Conservation (phyloP, 495 filamentous ascomycete species). For the Aspergillus wentii region DNA sequence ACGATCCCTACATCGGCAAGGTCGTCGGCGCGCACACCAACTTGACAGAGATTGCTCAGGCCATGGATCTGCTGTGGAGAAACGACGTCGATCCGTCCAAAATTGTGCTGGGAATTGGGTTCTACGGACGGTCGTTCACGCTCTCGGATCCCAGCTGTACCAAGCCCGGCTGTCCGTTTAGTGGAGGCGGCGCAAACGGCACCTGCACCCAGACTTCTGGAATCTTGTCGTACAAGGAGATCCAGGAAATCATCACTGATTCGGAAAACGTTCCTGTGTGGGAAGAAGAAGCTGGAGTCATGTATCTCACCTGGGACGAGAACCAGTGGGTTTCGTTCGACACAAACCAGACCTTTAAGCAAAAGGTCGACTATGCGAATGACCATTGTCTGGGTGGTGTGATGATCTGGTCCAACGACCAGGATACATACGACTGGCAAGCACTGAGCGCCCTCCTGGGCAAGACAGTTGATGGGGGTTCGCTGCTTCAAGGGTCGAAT, state of each 20-base stretch:
- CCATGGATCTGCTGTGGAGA: constrained; percentile 30
- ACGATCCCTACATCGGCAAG: constrained; percentile 10
- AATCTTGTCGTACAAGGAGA: constrained; percentile 32
- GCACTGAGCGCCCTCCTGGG: too few relatives aligned
- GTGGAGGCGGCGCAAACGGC: constrained; percentile 15
- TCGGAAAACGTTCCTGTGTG: background rate
- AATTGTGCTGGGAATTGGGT: constrained; percentile 34
- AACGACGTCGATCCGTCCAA: constrained; percentile 22
- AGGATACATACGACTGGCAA: too few relatives aligned
- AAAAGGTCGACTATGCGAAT: constrained; percentile 37
- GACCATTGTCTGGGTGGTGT: constrained; percentile 13
- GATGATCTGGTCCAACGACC: constrained; percentile 18
- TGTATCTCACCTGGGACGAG: constrained; percentile 29
- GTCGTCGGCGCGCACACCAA: constrained; percentile 24
- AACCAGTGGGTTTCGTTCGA: constrained; percentile 49
- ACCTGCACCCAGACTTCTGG: constrained; percentile 25
- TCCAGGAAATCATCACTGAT: constrained; percentile 9
- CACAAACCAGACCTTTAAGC: constrained; percentile 32
- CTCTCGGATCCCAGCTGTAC: constrained; percentile 10
- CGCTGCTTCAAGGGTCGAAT: too few relatives aligned
- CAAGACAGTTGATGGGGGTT: too few relatives aligned
- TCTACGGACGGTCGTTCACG: constrained; percentile 34
- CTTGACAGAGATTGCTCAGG: constrained; percentile 31
- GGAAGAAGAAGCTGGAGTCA: constrained; percentile 16
- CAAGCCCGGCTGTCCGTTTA: constrained; percentile 20